Base-by-base conservation (phyloP, 139 green algal species). In the Chlorella sorokiniana region DNA sequence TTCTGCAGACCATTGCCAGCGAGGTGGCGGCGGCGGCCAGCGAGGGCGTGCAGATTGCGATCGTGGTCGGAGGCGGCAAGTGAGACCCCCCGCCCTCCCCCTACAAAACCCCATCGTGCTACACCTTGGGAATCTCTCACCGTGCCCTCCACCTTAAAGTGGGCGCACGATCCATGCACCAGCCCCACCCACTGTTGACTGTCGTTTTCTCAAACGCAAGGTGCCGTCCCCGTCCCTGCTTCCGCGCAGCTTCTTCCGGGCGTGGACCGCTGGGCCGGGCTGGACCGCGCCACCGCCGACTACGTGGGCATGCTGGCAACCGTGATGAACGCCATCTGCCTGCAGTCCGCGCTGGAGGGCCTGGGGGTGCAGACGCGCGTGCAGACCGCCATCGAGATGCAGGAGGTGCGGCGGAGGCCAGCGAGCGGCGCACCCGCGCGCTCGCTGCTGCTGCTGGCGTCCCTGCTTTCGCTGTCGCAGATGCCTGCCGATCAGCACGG, bases 251-350 rank as follows among this genome's bases (percentile, higher is more conserved):
- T 99, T 97, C 85, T 99, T 99, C 85, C 89, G 97, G 97, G 97
- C 8, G 90, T 90, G 10, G 88, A 91, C 44, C 90, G 81, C 18
- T 95, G 92, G 86, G 87, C 91, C 33, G 93, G 90, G 4, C 85
- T 99, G 67, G 97, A 99, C 67, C 89, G 97, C 11, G 92, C 97
- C 6, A 97, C 92, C 29, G 97, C 95, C 2, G 97, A 99, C 84
- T 97, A 99, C 74, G 97, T 99, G 69, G 93, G 96, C 77, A 99
- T 99, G 97, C 91, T 99, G 41, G 97, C 97, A 0, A 99, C 97
- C 4, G 93, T 97, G 37, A 99, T 99, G 97, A 99, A 99, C 77
- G 92, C 96, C 3, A 86, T 99, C 29, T 93, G 91, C 70, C 83
- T 99, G 41, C 92, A 96, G 83, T 85, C 82, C 1, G 90, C 92